A percentile compares a stretch with the other conserved stretches of the same genome.
Conservation (phyloP, 176 grass and related monocot species). For the Zea luxurians region DNA sequence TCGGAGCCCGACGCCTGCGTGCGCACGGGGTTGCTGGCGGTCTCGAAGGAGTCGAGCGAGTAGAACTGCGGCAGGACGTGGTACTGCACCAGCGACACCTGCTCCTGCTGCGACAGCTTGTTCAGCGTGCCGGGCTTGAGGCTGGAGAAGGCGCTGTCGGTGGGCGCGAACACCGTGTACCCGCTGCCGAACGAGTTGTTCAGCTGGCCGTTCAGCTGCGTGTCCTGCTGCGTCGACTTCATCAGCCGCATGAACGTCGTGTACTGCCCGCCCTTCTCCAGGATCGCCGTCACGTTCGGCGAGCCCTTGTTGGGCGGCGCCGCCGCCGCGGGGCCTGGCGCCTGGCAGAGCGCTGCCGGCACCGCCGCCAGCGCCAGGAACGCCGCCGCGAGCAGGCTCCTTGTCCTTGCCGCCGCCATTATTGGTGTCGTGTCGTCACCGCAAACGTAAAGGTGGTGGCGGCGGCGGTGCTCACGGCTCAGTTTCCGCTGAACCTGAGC, state of each 20-base stretch:
- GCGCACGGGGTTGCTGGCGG: conserved; percentile 74
- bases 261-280: conserved; percentile 70
- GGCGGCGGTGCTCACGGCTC: background rate
- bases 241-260: conserved; percentile 61
- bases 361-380: conserved; percentile 22
- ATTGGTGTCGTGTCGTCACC: background rate
- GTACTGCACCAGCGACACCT: conserved; percentile 70
- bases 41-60: conserved; percentile 58
- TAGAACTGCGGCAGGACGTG: conserved; percentile 72
- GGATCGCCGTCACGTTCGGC: conserved; percentile 74
- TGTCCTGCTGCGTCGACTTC: conserved; percentile 63
- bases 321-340: conserved; percentile 29
- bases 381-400: background rate
- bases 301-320: background rate
- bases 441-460: background rate
- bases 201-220: conserved; percentile 74
- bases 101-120: conserved; percentile 61
- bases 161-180: conserved; percentile 78
- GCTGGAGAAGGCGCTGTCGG: conserved; percentile 69
- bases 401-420: background rate
- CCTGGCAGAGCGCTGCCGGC: conserved; percentile 29
- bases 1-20: conserved; percentile 76
- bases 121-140: conserved; percentile 76
- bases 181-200: conserved; percentile 62
- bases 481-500: background rate